Evolutionary conservation across 352 stramenopile genomes (phyloP).

Genomic region (Pythium rishiriense): DNA sequence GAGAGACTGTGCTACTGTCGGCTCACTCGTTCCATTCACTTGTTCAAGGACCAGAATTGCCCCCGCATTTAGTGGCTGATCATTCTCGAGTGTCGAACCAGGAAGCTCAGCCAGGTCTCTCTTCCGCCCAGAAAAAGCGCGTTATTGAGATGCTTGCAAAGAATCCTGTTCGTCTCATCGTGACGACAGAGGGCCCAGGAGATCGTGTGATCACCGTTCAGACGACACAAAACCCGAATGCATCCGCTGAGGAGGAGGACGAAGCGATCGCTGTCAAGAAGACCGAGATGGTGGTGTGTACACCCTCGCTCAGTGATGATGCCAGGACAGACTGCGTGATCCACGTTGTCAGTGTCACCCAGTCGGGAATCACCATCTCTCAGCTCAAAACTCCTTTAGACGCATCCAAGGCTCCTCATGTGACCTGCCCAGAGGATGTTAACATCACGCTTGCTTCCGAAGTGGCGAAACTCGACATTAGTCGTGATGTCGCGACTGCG

Average conservation of each 20-base stretch:
- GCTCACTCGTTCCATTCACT: constrained; percentile 30
- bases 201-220: constrained; percentile 44
- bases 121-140: constrained; percentile 13
- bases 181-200: constrained; percentile 18
- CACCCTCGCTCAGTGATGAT: constrained; percentile 27
- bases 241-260: constrained; percentile 33
- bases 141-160: constrained; percentile 18
- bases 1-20: constrained; percentile 59
- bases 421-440: constrained; percentile 14
- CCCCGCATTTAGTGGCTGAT: constrained; percentile 15
- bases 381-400: constrained; percentile 18
- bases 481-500: constrained; percentile 1
- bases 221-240: constrained; percentile 22
- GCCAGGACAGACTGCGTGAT: constrained; percentile 24
- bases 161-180: constrained; percentile 21
- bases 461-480: background rate
- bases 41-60: constrained; percentile 26
- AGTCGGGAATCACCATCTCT: constrained; percentile 41
- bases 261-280: constrained; percentile 43
- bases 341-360: constrained; percentile 46
- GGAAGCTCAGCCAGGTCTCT: constrained; percentile 14
- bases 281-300: constrained; percentile 57
- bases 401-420: background rate
- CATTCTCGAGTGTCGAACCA: constrained; percentile 1
- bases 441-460: constrained; percentile 1